Evolutionary conservation across 805 yeast genomes (phyloP), one percentile per base, ranked within the genome.

Genomic region (Saturnispora galanensis): DNA sequence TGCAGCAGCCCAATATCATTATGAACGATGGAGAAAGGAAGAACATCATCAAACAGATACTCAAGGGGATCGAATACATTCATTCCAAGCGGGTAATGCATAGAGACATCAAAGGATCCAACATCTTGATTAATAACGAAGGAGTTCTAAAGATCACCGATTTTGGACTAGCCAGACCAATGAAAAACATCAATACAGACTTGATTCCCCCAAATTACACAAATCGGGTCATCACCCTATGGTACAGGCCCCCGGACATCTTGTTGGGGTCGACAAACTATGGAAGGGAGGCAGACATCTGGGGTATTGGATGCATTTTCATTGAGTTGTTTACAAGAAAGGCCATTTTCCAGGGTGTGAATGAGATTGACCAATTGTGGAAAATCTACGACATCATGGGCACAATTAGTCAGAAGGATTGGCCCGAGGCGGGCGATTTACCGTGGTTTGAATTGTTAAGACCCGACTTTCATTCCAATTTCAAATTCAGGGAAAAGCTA

Each of bases 191-290:
- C 31, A 64, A 74, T 31, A 67, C 66, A 49, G 59, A 65, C 3
- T 69, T 71, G 8, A 75, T 74, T 39, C 68, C 74, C 16, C 84
- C 85, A 3, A 93, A 88, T 54, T 90, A 90, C 63, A 90, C 98
- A 2, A 93, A 93, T 60, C 67, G 98, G 45, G 97, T 93, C 35
- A 93, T 93, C 44, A 93, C 98, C 0, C 67, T 93, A 33, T 93
- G 98, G 98, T 90, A 93, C 61, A 74, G 98, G 47, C 98, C 98
- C 1, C 97, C 97, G 0, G 98, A 90, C 61, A 70, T 93, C 30
- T 66, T 93, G 33, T 63, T 93, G 47, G 98, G 98, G 1, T 79
- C 95, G 0, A 89, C 97, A 0, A 81, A 79, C 47, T 93, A 93
- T 63, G 93, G 89, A 0, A 66, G 87, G 35, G 96, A 85, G 54